Percentiles rank a stretch among this genome's conserved stretches.
These are phyloP conservation scores for Talaromyces proteolyticus DNA, from an alignment of 495 filamentous ascomycete genomes.

Conservation along the genomic window DNA sequence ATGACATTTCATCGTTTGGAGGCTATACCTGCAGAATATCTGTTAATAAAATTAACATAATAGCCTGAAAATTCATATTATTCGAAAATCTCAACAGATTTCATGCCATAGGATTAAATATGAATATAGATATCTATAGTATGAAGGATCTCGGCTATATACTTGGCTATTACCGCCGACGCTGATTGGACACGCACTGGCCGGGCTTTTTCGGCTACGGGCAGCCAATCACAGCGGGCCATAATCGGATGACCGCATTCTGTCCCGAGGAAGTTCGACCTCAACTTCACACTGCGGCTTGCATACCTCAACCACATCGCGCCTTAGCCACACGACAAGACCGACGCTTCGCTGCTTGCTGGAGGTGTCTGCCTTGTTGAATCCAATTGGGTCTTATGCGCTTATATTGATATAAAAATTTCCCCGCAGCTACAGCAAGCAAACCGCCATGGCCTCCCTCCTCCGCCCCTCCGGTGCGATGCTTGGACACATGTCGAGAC, in stretches of 20 bases:
- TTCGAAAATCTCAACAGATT: too few relatives aligned
- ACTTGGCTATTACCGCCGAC: too few relatives aligned
- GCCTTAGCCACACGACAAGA: conserved; percentile 3
- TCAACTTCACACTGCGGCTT: too few relatives aligned
- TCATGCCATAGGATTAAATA: neutral
- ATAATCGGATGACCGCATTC: conserved; percentile 39
- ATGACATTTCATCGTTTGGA: too few relatives aligned
- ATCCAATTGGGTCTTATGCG: too few relatives aligned
- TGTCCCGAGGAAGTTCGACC: conserved; percentile 33
- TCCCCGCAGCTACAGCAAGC: neutral
- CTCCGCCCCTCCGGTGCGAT: conserved; percentile 23
- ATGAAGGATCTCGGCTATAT: conserved; percentile 3
- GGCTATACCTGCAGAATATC: too few relatives aligned
- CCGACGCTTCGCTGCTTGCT: conserved; percentile 6
- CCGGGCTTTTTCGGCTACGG: conserved; percentile 38
- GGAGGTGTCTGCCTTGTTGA: neutral
- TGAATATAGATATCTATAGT: neutral
- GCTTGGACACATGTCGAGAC: conserved; percentile 3
- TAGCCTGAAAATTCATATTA: neutral
- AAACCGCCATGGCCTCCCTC: conserved; percentile 36
- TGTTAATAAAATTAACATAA: too few relatives aligned
- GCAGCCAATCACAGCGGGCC: conserved; percentile 34
- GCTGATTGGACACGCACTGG: neutral
- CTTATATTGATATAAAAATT: neutral
- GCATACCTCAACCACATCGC: conserved; percentile 7